Conservation (phyloP, 352 stramenopile genomes). For the Globisporangium emineosum region DNA sequence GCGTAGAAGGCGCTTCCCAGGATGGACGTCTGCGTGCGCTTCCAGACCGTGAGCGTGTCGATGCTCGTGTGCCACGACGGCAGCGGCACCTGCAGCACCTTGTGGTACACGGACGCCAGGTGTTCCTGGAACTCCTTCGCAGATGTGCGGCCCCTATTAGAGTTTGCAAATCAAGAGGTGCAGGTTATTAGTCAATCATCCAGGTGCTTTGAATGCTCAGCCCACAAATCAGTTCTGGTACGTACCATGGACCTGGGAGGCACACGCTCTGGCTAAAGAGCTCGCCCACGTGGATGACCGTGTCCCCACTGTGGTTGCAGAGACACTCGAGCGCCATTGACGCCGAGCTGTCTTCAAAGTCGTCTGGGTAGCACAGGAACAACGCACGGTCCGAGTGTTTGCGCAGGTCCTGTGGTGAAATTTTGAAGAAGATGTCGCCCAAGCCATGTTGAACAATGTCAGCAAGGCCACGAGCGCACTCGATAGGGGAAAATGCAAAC, state of each 20-base stretch:
- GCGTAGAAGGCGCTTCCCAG: constrained; percentile 79
- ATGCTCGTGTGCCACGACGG: constrained; percentile 92
- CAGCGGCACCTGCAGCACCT: constrained; percentile 88
- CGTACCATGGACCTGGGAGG: constrained; percentile 84
- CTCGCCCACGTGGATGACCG: constrained; percentile 93
- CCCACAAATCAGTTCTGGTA: background rate
- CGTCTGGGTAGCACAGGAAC: constrained; percentile 94
- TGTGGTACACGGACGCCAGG: constrained; percentile 91
- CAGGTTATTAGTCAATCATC: background rate
- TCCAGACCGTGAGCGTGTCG: constrained; percentile 93
- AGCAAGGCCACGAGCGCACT: background rate
- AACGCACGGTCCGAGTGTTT: constrained; percentile 81
- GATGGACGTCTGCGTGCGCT: constrained; percentile 89
- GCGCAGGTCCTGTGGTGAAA: constrained; percentile 64
- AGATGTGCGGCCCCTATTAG: constrained; percentile 83
- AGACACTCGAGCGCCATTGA: constrained; percentile 90
- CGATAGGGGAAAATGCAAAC: background rate
- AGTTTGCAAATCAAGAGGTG: too few relatives aligned
- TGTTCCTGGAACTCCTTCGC: constrained; percentile 91
- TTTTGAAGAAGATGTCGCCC: background rate
- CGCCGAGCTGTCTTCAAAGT: constrained; percentile 83
- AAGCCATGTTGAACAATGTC: background rate
- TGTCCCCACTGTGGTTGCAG: constrained; percentile 88
- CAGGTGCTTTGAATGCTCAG: background rate
- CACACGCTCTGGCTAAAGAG: constrained; percentile 88